These are phyloP conservation scores for Acacia melanoxylon DNA, from an alignment of 306 rosid genomes.

Conservation along the genomic window DNA sequence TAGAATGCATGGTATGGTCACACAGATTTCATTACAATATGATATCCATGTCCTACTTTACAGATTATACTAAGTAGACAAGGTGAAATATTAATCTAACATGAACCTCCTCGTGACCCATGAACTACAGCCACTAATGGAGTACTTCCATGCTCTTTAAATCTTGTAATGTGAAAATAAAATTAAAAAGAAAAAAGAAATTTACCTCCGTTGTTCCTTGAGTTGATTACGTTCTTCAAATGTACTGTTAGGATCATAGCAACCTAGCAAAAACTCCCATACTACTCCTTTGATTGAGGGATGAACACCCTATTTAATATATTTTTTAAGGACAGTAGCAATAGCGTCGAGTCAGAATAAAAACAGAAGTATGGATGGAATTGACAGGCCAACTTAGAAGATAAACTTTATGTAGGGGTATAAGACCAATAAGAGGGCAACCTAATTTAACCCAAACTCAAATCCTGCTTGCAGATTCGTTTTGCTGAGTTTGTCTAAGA, in stretches of 20 bases:
- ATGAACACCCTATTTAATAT: constrained; percentile 68
- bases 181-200: not conserved
- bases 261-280: constrained; percentile 96
- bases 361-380: not conserved
- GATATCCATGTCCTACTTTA: not conserved
- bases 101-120: constrained; percentile 24
- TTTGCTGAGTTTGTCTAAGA: not conserved
- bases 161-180: not conserved
- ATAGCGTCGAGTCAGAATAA: not conserved
- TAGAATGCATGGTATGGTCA: not conserved
- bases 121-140: not conserved
- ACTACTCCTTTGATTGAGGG: constrained; percentile 94
- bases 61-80: not conserved
- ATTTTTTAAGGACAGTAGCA: no score
- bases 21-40: not conserved
- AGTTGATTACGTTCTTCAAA: constrained; percentile 72
- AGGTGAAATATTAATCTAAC: not conserved
- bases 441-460: no score
- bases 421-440: no score
- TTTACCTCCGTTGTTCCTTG: constrained; percentile 73
- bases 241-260: constrained; percentile 86
- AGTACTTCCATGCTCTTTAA: not conserved
- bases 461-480: not conserved
- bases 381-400: not conserved
- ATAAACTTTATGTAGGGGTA: no score